Percentiles rank a stretch among this genome's conserved stretches.
These are phyloP conservation scores for Aspergillus sp. DNA, from an alignment of 2,329 filamentous ascomycete species.

Conservation along the genomic window DNA sequence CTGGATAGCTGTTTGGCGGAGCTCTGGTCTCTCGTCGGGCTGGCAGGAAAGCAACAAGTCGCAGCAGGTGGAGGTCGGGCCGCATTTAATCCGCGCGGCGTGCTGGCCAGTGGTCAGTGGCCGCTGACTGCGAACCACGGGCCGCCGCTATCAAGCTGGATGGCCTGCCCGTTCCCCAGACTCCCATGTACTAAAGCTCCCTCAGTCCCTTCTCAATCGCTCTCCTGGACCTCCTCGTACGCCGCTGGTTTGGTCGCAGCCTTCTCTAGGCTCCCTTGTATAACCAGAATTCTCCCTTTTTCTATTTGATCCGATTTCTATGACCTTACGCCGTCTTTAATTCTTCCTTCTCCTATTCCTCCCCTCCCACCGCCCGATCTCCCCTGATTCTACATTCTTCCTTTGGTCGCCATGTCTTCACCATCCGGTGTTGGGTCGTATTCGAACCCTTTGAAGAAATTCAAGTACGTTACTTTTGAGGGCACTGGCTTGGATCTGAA, in stretches of 20 bases:
- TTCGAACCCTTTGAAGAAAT: slow-evolving; percentile 99
- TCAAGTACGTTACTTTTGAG: slow-evolving; percentile 68
- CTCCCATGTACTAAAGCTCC: neutral
- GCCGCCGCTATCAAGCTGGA: slow-evolving; percentile 1
- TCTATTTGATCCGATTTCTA: slow-evolving; percentile 4
- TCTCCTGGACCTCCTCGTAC: slow-evolving; percentile 10
- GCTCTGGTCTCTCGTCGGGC: slow-evolving; percentile 12
- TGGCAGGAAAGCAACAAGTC: slow-evolving; percentile 12
- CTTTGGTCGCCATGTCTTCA: slow-evolving; percentile 66
- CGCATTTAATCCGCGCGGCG: slow-evolving; percentile 31
- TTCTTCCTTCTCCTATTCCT: neutral
- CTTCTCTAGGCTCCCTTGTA: neutral
- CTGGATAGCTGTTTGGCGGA: slow-evolving; percentile 11
- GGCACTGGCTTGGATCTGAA: neutral
- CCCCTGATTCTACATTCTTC: slow-evolving; percentile 33
- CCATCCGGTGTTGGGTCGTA: slow-evolving; percentile 78
- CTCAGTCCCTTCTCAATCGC: slow-evolving; percentile 10
- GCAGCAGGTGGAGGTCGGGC: slow-evolving; percentile 23
- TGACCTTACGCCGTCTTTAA: slow-evolving; percentile 6
- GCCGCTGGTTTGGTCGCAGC: slow-evolving; percentile 11
- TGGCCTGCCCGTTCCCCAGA: slow-evolving; percentile 9
- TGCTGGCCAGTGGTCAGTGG: neutral
- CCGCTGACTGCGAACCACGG: slow-evolving; percentile 4
- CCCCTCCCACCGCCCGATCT: slow-evolving; percentile 7
- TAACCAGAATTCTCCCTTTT: slow-evolving; percentile 2